Evolutionary conservation across 441 rosid species (phyloP), one percentile per base, ranked within the genome.

Genomic region (Manihot esculenta): DNA sequence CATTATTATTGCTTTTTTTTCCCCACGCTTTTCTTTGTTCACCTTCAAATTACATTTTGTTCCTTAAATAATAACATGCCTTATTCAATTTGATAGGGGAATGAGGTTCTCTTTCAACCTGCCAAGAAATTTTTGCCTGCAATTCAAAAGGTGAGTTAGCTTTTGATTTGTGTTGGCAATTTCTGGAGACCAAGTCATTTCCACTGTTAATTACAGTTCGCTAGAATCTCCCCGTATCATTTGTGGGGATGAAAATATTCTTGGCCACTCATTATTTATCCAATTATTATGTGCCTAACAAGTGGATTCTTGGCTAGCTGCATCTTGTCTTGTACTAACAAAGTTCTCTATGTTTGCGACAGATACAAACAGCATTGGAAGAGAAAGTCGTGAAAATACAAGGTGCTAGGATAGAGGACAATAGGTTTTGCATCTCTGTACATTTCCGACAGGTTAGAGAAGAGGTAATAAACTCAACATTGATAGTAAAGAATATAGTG

Each of bases 371-470:
- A 2, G 70, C 66, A 85, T 81, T 76, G 78, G 76, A 51, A 84
- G 90, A 55, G 86, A 79, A 71, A 79, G 79, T 59, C 21, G 58
- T 50, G 38, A 89, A 85, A 35, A 85, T 91, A 63, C 75, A 86
- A 65, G 96, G 98, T 7, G 89, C 83, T 23, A 85, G 78, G 69
- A 84, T 94, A 21, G 98, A 94, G 76, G 86, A 89, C 75, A 94
- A 94, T 70, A 85, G 84, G 76, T 94, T 91, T 83, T 91, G 97
- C 24, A 82, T 90, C 68, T 88, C 98, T 58, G 96, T 94, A 61
- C 98, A 94, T 80, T 94, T 85, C 76, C 90, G 98, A 51, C 92
- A 86, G 21, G 98, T 91, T 35, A 86, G 83, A 67, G 87, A 81
- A 64, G 80, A 84, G 90, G 98, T 94, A 74, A 76, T 38, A 3